A percentile compares a stretch with the other conserved stretches of the same genome.
Conservation (phyloP, 208 protist genomes). For the Strigomonas galati region DNA sequence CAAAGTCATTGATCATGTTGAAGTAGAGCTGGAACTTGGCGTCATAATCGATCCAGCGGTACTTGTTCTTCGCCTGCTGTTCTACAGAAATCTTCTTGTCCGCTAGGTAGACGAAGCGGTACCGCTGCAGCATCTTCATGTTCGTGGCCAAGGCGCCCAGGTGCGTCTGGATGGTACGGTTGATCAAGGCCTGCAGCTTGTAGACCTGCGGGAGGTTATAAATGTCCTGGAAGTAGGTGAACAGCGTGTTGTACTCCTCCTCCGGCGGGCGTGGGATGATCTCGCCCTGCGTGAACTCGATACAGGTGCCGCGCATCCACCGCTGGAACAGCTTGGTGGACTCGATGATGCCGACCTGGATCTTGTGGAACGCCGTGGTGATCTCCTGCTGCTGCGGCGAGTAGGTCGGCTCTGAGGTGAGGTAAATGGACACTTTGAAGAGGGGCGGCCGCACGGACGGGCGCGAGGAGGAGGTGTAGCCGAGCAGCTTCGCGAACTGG, state of each 20-base stretch:
- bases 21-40: slow-evolving; percentile 93
- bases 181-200: slow-evolving; percentile 87
- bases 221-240: slow-evolving; percentile 96
- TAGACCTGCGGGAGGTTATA: slow-evolving; percentile 85
- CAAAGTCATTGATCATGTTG: slow-evolving; percentile 92
- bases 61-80: slow-evolving; percentile 91
- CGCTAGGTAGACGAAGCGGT: slow-evolving; percentile 92
- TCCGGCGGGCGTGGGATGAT: slow-evolving; percentile 83
- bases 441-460: slow-evolving; percentile 60
- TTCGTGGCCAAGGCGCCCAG: slow-evolving; percentile 82
- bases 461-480: slow-evolving; percentile 53
- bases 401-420: slow-evolving; percentile 91
- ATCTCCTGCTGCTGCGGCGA: slow-evolving; percentile 94
- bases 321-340: slow-evolving; percentile 93
- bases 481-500: slow-evolving; percentile 86
- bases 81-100: slow-evolving; percentile 95
- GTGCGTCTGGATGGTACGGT: slow-evolving; percentile 92
- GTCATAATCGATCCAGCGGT: slow-evolving; percentile 95
- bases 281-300: slow-evolving; percentile 92
- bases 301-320: slow-evolving; percentile 96
- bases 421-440: slow-evolving; percentile 92
- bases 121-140: slow-evolving; percentile 92
- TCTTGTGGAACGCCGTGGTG: slow-evolving; percentile 90
- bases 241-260: slow-evolving; percentile 79
- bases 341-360: slow-evolving; percentile 91